These are phyloP conservation scores for Camellia sinensis DNA, from an alignment of 148 eudicot genomes.

Conservation along the genomic window DNA sequence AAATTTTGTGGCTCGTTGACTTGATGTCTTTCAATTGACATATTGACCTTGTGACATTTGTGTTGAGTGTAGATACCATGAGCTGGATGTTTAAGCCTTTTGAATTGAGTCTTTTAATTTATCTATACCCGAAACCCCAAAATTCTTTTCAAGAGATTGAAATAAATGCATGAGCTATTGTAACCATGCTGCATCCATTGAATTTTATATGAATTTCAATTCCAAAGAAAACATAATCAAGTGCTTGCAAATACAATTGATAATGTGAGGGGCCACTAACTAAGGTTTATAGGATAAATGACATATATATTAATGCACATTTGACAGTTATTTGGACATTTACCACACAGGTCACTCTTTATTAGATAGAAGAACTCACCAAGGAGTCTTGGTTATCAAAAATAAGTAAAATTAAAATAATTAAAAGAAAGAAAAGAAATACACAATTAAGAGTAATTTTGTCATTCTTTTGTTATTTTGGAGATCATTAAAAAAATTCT, in stretches of 20 bases:
- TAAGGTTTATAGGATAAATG: neutral
- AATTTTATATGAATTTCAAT: too few relatives aligned
- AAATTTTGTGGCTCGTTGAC: neutral
- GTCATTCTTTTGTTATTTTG: neutral
- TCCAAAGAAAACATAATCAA: neutral
- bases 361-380: too few relatives aligned
- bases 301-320: neutral
- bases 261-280: neutral
- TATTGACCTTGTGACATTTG: too few relatives aligned
- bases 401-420: neutral
- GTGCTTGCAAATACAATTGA: neutral
- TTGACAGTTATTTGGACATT: conserved; percentile 1
- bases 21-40: neutral
- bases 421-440: neutral
- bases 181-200: too few relatives aligned
- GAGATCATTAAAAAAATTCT: too few relatives aligned
- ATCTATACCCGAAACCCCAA: too few relatives aligned
- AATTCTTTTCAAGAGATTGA: too few relatives aligned
- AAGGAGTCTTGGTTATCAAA: neutral
- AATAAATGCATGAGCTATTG: too few relatives aligned
- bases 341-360: neutral
- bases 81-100: too few relatives aligned
- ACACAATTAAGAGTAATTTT: neutral
- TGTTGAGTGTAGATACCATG: too few relatives aligned
- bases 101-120: too few relatives aligned